These are phyloP conservation scores for Hymenoscyphus scutula DNA, from an alignment of 2,329 filamentous ascomycete genomes.

Conservation along the genomic window DNA sequence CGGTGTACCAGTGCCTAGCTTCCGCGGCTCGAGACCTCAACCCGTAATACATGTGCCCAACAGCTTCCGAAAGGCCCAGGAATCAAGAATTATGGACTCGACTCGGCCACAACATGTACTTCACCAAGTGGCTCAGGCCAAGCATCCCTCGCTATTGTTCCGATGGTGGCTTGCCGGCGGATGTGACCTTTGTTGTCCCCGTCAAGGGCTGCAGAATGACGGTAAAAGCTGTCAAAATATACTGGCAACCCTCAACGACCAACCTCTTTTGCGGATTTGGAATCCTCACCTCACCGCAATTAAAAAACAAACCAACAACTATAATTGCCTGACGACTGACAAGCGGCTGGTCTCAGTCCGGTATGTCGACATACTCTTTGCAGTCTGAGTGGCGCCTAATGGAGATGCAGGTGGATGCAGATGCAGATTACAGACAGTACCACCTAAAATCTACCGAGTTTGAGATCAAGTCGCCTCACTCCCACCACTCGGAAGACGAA, in stretches of 20 bases:
- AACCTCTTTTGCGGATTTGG: not conserved
- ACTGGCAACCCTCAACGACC: not conserved
- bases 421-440: constrained; percentile 5
- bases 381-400: constrained; percentile 5
- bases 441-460: constrained; percentile 5
- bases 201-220: not conserved
- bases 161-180: constrained; percentile 12
- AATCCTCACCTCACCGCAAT: not conserved
- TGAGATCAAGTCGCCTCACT: constrained; percentile 4
- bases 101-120: not conserved
- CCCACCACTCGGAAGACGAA: constrained; percentile 3
- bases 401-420: not conserved
- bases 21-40: not conserved
- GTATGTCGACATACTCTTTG: constrained; percentile 5
- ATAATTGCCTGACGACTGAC: too few relatives aligned
- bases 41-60: not conserved
- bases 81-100: too few relatives aligned
- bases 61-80: constrained; percentile 2
- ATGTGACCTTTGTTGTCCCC: constrained; percentile 6
- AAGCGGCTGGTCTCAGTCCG: not conserved
- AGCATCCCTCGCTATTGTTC: not conserved
- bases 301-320: not conserved
- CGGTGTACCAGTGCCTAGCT: not conserved
- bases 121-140: not conserved
- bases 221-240: not conserved